Conservation (phyloP, 1,284 basidiomycete genomes). For the Golubevia sp. region DNA sequence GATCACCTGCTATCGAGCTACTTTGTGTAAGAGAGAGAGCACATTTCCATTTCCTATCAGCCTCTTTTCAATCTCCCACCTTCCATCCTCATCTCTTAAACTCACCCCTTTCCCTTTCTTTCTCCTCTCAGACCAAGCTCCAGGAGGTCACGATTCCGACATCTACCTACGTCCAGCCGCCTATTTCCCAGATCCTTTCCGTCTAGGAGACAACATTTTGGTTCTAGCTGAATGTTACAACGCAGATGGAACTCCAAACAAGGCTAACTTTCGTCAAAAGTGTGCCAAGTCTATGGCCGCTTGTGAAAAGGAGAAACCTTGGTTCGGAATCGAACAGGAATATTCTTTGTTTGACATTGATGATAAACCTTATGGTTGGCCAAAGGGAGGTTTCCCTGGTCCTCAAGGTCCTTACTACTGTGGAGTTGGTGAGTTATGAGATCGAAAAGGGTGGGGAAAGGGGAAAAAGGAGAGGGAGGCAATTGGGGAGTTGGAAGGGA, state of each 20-base stretch:
- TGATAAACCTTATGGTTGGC: conserved; percentile 92
- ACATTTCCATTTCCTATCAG: not conserved
- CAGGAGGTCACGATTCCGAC: conserved; percentile 88
- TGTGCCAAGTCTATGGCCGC: conserved; percentile 56
- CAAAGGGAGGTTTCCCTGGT: conserved; percentile 87
- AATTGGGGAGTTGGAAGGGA: too few relatives aligned
- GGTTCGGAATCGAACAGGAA: conserved; percentile 99
- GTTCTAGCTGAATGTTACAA: conserved; percentile 87
- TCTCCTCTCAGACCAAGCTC: conserved; percentile 65
- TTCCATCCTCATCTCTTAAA: conserved; percentile 63
- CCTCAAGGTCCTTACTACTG: conserved; percentile 99
- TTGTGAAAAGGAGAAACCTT: conserved; percentile 68
- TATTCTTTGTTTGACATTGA: conserved; percentile 97
- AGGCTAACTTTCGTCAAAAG: conserved; percentile 76
- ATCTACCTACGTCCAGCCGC: conserved; percentile 96
- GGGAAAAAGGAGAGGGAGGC: too few relatives aligned
- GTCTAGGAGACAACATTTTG: conserved; percentile 75
- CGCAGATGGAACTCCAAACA: conserved; percentile 97
- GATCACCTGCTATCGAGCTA: conserved; percentile 74
- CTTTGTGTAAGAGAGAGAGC: too few relatives aligned
- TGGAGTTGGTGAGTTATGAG: conserved; percentile 76
- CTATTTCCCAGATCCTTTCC: conserved; percentile 99
- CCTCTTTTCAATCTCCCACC: not conserved
- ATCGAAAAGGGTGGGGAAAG: too few relatives aligned
- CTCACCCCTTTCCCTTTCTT: not conserved